Evolutionary conservation across 805 yeast species (phyloP), one percentile per base, ranked within the genome.

Genomic region (Danielia oregonensis): DNA sequence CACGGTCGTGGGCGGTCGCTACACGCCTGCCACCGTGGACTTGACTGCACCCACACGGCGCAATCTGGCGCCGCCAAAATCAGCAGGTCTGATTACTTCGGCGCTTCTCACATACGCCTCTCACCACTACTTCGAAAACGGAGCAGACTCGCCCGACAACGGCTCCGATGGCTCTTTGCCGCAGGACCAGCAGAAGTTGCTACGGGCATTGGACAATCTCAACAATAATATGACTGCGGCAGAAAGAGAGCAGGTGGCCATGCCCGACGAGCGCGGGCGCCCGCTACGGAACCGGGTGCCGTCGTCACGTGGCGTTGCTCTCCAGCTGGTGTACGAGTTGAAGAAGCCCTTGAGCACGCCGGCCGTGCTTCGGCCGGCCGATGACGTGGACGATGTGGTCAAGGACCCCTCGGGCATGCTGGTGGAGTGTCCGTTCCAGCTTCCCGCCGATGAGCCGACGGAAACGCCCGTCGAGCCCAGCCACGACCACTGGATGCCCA

Each of bases 401-500:
- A 17, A 12, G 26, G 39, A 31, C 39, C 39, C 44, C 25, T 35
- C 44, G 13, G 42, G 34, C 31, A 36, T 26, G n/a, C 29, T 14
- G 8, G 27, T 44, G 9, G 40, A 36, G 13, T 40, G 17, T 26
- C 52, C 50, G 7, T 48, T 44, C 24, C 29, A 34, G 16, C 25
- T 35, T 14, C 34, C 42, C 19, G 38, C 31, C 3, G 32, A 21
- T n/a, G 39, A 27, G 7, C 17, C 21, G 13, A 32, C 26, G 6
- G 23, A 16, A 15, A 24, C 33, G 6, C 39, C 36, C 17, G 40
- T 18, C 23, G 78, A 72, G 43, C 79, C 79, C 11, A 68, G 74
- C 7, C 77, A 68, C 34, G 50, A 54, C 10, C 79, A 74, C 50
- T 76, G 81, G 81, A 66, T 66, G 40, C 70, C 74, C 14, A 68